phyloP scores from a whole-genome alignment of 2,329 filamentous ascomycete genomes.

The Penicillium sp. region DNA sequence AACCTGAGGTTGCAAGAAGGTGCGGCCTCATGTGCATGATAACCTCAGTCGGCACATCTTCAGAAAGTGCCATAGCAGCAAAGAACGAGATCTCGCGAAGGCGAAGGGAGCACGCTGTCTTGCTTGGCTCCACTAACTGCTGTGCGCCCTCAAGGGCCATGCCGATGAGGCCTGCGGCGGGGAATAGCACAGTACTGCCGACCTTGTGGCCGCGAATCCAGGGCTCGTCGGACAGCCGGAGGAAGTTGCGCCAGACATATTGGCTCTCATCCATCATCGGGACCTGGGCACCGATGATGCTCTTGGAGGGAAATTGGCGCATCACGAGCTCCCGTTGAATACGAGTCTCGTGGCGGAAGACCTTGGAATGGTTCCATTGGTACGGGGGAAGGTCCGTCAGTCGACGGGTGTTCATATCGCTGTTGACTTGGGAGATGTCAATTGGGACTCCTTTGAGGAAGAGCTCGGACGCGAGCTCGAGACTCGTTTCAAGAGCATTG shows the following conservation, averaged over 20 bases:
- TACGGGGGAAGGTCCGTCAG: conserved; percentile 15
- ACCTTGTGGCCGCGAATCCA: conserved; percentile 29
- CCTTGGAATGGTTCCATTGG: conserved; percentile 23
- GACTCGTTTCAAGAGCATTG: conserved; percentile 10
- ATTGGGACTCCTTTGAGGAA: conserved; percentile 5
- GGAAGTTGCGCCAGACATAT: conserved; percentile 21
- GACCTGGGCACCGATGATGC: neutral
- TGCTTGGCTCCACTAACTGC: conserved; percentile 1
- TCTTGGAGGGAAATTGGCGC: neutral
- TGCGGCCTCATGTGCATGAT: neutral
- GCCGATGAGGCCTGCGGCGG: conserved; percentile 14
- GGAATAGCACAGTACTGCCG: conserved; percentile 17
- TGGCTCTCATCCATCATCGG: conserved; percentile 1
- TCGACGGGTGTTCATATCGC: neutral
- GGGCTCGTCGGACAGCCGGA: conserved; percentile 15
- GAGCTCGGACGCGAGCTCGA: conserved; percentile 3
- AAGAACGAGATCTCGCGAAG: neutral
- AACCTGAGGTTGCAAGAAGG: neutral
- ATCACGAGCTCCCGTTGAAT: neutral
- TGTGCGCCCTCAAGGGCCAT: conserved; percentile 16
- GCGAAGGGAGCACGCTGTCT: neutral
- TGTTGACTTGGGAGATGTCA: conserved; percentile 6
- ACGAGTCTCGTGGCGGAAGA: conserved; percentile 7
- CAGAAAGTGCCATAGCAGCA: conserved; percentile 1
- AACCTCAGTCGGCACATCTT: neutral